Base-by-base conservation (phyloP, 1,139 yeast genomes). In the Saccharomyces hybrid region DNA sequence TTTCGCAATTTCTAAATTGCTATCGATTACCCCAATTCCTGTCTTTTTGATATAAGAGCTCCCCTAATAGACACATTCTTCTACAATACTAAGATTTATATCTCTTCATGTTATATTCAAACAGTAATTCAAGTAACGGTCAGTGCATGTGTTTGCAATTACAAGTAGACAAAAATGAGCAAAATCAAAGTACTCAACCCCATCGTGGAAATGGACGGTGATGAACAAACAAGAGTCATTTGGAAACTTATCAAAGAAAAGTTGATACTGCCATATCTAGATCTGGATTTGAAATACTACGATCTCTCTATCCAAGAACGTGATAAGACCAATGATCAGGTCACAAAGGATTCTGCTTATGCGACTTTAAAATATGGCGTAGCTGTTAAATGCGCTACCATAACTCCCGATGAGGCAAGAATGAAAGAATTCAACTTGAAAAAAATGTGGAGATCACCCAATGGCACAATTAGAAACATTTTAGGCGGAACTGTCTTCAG, bases 361-460 rank as follows among this genome's bases (percentile, higher is more conserved):
- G 97, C 97, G 54, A 89, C 88, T 64, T 78, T 83, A 72, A 79
- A 90, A 75, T 84, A 88, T 72, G 88, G 89, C 55, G 97, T 90
- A 49, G 97, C 95, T 57, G 85, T 90, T 66, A 90, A 90, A 76
- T 90, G 97, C 76, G 97, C 97, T 53, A 90, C 97, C 54, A 90
- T 90, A 72, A 90, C 97, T 25, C 97, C 97, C 9, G 97, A 91
- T 70, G 97, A 91, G 76, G 90, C 88, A 49, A 82, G 97, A 65
- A 96, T 90, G 55, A 76, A 87, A 72, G 97, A 91, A 74, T 91
- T 88, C 71, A 75, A 79, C 58, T 80, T 91, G 72, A 90, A 89
- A 75, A 85, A 89, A 73, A 90, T 91, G 97, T 90, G 96, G 96
- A 80, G 86, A 55, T 88, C 96, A 32, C 97, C 97, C 60, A 90